Conservation (phyloP, 768 basidiomycete genomes). For the Cystobasidiopsis lactophilus region DNA sequence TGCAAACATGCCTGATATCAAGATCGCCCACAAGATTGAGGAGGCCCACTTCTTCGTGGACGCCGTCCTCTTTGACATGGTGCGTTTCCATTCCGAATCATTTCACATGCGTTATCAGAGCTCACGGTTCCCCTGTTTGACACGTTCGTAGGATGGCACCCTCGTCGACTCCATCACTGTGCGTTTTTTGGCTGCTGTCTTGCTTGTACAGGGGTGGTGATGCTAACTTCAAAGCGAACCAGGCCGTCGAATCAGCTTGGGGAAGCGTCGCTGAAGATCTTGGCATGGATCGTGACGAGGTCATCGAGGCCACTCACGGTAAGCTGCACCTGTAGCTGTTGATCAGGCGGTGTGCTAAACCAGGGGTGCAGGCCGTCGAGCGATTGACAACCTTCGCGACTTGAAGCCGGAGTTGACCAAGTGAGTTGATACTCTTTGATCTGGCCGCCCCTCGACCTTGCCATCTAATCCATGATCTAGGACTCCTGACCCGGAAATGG, state of each 20-base stretch:
- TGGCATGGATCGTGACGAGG: conserved; percentile 39
- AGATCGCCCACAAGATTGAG: conserved; percentile 3
- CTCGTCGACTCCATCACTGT: conserved; percentile 57
- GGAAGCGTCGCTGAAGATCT: conserved; percentile 47
- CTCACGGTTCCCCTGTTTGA: background rate
- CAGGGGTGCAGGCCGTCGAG: conserved; percentile 27
- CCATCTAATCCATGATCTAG: too few relatives aligned
- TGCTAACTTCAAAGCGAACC: too few relatives aligned
- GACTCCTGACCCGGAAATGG: conserved; percentile 17
- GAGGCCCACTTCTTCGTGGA: conserved; percentile 29
- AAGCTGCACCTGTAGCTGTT: background rate
- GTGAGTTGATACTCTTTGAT: too few relatives aligned
- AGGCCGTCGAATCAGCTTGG: conserved; percentile 49
- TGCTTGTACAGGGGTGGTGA: too few relatives aligned
- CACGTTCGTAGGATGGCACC: background rate
- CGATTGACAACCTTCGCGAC: conserved; percentile 44
- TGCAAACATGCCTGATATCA: background rate
- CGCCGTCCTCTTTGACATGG: conserved; percentile 34
- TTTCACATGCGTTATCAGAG: background rate
- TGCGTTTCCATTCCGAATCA: background rate
- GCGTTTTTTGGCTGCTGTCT: too few relatives aligned
- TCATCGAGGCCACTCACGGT: conserved; percentile 47
- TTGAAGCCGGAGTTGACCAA: conserved; percentile 21
- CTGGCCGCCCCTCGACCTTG: too few relatives aligned
- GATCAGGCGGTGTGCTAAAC: background rate